Evolutionary conservation across 148 eudicot species (phyloP), one percentile per base, ranked within the genome.

Genomic region (Silene uniflora): DNA sequence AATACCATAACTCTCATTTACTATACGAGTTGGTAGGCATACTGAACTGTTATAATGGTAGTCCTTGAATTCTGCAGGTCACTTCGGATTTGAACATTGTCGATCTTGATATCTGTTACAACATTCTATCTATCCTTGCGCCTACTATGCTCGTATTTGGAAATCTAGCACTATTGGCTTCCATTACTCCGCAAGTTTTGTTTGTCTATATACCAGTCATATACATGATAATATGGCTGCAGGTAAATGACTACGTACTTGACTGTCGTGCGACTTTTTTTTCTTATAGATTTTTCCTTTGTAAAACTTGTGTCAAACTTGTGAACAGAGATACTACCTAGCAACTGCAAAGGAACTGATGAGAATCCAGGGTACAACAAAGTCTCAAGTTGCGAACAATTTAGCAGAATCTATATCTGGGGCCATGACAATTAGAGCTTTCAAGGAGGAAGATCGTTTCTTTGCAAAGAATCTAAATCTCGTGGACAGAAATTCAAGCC

Each of bases 311-410:
- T n/a, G n/a, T n/a, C n/a, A n/a, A n/a, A n/a, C 54, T 24, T 80
- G 61, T 65, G 56, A 76, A 77, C 83, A 94, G 97, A 87, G 85
- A 71, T 90, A 94, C 85, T 90, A 89, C 79, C 85, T 81, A 56
- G 81, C 89, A n/a, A 84, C 97, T 22, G 98, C 97, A 10, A 94
- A 90, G 79, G 93, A 86, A 79, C 64, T 94, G 81, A 91, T 91
- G 96, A 85, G 93, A 80, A 84, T 91, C 74, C 88, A 94, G 69
- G 98, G 98, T 42, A 94, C 96, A 56, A 91, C 96, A 59, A 94
- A 91, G 75, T 94, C 98, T 19, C 79, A 82, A 46, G 91, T 91
- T 7, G 98, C 92, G 29, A 91, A 94, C 84, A 91, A 94, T 87
- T 85, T 94, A 11, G 90, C 98, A 9, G 93, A 94, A 77, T 88